Percentiles rank a stretch among this genome's conserved stretches.
phyloP scores from a whole-genome alignment of 164 flowering plant species.

The Saururus chinensis region DNA sequence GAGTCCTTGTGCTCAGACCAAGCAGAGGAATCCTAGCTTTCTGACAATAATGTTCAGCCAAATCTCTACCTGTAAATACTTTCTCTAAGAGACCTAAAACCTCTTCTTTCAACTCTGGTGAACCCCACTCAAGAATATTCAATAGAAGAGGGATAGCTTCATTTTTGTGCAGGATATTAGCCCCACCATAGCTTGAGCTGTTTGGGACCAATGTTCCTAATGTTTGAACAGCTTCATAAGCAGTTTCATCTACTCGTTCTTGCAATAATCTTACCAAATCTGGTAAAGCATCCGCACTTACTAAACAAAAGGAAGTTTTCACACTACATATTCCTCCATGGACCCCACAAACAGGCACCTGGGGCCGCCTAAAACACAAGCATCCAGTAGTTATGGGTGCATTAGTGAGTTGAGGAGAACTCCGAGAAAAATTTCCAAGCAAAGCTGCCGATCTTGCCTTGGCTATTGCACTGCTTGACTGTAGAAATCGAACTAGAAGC shows the following conservation, averaged over 20 bases:
- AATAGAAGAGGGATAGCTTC: conserved; percentile 36
- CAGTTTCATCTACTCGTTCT: conserved; percentile 35
- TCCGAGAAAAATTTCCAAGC: conserved; percentile 34
- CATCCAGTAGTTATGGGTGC: conserved; percentile 9
- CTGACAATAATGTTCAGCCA: conserved; percentile 42
- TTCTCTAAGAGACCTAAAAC: conserved; percentile 46
- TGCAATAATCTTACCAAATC: conserved; percentile 36
- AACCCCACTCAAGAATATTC: conserved; percentile 45
- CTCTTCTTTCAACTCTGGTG: conserved; percentile 37
- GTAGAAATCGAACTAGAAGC: conserved; percentile 35
- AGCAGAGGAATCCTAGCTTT: conserved; percentile 29
- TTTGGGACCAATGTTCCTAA: conserved; percentile 47
- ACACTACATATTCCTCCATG: conserved; percentile 50
- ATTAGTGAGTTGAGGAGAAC: conserved; percentile 27
- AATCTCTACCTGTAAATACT: conserved; percentile 35
- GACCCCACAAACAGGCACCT: conserved; percentile 23
- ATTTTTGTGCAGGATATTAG: conserved; percentile 37
- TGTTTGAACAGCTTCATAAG: conserved; percentile 51
- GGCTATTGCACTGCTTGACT: conserved; percentile 29
- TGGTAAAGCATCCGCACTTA: conserved; percentile 49
- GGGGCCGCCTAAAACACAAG: conserved; percentile 24
- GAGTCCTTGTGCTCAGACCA: conserved; percentile 26
- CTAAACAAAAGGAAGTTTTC: conserved; percentile 39
- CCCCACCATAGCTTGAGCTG: conserved; percentile 29
- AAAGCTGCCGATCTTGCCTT: conserved; percentile 57